Conservation (phyloP, 2,329 filamentous ascomycete genomes). For the Fusarium dimerum region DNA sequence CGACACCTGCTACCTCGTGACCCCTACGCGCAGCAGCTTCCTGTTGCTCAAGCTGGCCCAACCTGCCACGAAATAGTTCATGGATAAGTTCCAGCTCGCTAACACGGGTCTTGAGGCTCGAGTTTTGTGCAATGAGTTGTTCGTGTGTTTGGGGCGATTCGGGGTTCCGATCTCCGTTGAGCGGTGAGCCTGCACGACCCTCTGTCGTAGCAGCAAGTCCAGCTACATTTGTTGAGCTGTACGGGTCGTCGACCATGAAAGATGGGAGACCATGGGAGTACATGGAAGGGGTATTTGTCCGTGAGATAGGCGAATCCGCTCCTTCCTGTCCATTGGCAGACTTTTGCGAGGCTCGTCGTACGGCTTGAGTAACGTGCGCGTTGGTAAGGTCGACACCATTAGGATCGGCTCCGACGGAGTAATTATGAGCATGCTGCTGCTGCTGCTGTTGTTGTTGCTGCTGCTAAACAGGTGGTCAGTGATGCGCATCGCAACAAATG, state of each 20-base stretch:
- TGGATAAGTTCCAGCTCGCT: conserved; percentile 96
- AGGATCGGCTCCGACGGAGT: conserved; percentile 43
- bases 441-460: conserved; percentile 31
- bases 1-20: conserved; percentile 55
- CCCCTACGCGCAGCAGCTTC: conserved; percentile 67
- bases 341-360: conserved; percentile 68
- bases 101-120: conserved; percentile 89
- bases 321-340: conserved; percentile 72
- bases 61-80: conserved; percentile 72
- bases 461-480: conserved; percentile 7
- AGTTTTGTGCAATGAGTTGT: conserved; percentile 76
- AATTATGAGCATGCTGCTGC: conserved; percentile 43
- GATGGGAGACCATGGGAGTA: conserved; percentile 74
- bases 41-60: conserved; percentile 77
- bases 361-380: conserved; percentile 54
- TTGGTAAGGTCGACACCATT: conserved; percentile 59
- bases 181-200: conserved; percentile 51
- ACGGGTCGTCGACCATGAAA: conserved; percentile 75
- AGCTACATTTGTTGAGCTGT: conserved; percentile 56
- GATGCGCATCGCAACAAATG: neutral
- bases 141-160: conserved; percentile 79
- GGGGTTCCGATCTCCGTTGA: conserved; percentile 62
- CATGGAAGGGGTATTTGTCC: conserved; percentile 75
- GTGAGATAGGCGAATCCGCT: conserved; percentile 76
- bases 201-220: conserved; percentile 52